These are phyloP conservation scores for Phialophora verrucosa DNA, from an alignment of 2,329 filamentous ascomycete species.

Conservation along the genomic window DNA sequence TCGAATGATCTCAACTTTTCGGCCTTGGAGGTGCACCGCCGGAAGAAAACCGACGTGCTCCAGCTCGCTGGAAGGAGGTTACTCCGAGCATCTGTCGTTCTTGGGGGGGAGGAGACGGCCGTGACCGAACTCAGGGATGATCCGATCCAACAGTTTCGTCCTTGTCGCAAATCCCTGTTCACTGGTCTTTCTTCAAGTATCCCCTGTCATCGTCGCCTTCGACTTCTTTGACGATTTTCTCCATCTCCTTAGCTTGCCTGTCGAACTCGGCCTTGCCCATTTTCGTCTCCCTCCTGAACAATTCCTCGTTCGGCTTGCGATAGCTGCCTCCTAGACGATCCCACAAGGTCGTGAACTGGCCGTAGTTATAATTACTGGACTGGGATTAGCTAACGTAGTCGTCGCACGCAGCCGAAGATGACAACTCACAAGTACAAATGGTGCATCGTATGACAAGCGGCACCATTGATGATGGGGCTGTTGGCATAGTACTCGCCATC, in stretches of 20 bases:
- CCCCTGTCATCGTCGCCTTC: conserved; percentile 61
- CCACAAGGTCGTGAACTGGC: conserved; percentile 92
- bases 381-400: neutral
- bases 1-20: neutral
- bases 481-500: conserved; percentile 94
- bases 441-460: conserved; percentile 91
- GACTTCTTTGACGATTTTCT: conserved; percentile 75
- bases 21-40: neutral
- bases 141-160: neutral
- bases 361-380: conserved; percentile 84
- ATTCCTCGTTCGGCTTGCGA: conserved; percentile 79
- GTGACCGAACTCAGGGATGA: neutral
- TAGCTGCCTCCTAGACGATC: conserved; percentile 88
- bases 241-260: conserved; percentile 76
- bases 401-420: neutral
- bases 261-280: conserved; percentile 82
- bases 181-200: conserved; percentile 43
- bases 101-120: neutral
- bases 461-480: conserved; percentile 89
- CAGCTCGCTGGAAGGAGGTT: neutral
- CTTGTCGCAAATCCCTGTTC: neutral
- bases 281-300: conserved; percentile 84
- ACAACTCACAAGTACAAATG: conserved; percentile 53
- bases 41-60: neutral
- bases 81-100: neutral